Evolutionary conservation across 257 asterid genomes (phyloP).

Genomic region (Solanum habrochaites): DNA sequence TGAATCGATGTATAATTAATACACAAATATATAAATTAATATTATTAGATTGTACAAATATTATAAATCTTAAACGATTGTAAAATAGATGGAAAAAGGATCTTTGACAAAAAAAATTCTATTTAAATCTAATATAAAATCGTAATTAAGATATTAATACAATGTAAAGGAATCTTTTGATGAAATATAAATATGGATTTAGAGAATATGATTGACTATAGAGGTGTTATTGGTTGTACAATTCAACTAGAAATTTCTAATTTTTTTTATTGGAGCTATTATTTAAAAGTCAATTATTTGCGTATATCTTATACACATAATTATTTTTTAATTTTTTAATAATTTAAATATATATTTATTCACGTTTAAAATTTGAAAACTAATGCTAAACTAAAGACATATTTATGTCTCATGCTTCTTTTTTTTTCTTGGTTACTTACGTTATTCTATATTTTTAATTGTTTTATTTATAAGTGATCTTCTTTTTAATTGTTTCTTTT

Average conservation of each 20-base stretch:
- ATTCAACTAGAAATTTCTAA: neutral
- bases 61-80: neutral
- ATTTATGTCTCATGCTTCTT: accelerated
- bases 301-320: accelerated
- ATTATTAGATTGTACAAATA: neutral
- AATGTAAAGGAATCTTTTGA: neutral
- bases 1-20: neutral
- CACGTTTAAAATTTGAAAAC: accelerated
- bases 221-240: neutral
- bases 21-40: neutral
- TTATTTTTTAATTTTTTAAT: neutral
- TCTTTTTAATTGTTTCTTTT: too few species aligned
- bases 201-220: neutral
- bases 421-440: too few species aligned
- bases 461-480: too few species aligned
- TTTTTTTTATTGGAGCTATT: neutral
- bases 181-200: neutral
- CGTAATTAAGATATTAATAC: neutral
- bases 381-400: accelerated
- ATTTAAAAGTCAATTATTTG: neutral
- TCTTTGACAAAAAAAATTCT: neutral
- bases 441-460: too few species aligned
- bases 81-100: neutral
- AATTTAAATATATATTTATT: accelerated
- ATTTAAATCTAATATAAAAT: neutral